Evolutionary conservation across 257 asterid species (phyloP), one percentile per base, ranked within the genome.

Genomic region (Capsicum baccatum): DNA sequence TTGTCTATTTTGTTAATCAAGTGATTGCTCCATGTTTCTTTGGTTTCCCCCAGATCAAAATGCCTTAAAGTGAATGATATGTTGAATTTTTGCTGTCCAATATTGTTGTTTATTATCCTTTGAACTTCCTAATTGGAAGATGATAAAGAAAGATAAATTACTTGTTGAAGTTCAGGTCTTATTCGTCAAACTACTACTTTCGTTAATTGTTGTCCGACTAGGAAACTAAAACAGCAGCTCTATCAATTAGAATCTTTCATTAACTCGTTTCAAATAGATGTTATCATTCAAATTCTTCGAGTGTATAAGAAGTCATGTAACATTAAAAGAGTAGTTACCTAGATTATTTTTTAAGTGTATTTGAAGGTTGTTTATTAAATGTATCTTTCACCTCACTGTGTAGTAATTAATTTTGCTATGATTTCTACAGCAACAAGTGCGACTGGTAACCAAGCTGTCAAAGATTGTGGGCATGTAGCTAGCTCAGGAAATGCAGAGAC

Each of bases 401-500:
- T 69, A 80, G 63, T 69, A 9, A 70, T 83, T 84, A 44, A 42
- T 63, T 74, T 83, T 88, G 16, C 87, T 83, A 87, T 84, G 85
- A 89, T 84, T 83, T 87, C 69, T 84, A 69, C 86, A 26, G 87
- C 85, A 17, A 86, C 83, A 48, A 64, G 60, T 15, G 89, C 83
- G 69, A 83, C 26, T 60, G 86, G 71, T 73, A 86, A 79, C 69
- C 91, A 85, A 73, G 87, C 48, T 17, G 84, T 35, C 21, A 78
- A 59, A 42, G 89, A 79, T 83, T 16, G 21, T 80, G 79, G 37
- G 66, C 91, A 89, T 90, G 86, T 84, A 81, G 81, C 90, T 52
- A 58, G 55, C 60, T 54, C 81, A 66, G 84, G 68, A 85, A 87
- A 83, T 79, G 84, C 83, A 37, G 33, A 26, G 33, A 26, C 33